phyloP scores from a whole-genome alignment of 2,329 filamentous ascomycete genomes.

The Pyricularia sp. region DNA sequence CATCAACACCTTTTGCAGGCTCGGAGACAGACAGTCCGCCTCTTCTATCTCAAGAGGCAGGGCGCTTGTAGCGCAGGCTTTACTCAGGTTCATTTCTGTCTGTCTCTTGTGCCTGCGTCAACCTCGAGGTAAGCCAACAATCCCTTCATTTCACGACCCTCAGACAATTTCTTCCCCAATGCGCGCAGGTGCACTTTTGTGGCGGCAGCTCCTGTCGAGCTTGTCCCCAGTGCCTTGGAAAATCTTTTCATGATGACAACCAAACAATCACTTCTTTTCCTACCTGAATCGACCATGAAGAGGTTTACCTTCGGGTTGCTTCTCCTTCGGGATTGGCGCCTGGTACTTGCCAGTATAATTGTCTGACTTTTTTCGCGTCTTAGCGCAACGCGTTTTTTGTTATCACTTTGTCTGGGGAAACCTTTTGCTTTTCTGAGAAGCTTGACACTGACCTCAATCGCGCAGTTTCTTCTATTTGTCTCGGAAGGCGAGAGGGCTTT shows the following conservation, averaged over 20 bases:
- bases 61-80: not conserved
- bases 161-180: not conserved
- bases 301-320: conserved; percentile 54
- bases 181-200: not conserved
- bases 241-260: conserved; percentile 60
- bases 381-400: not conserved
- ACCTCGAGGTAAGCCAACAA: not conserved
- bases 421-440: not conserved
- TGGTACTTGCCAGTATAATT: conserved; percentile 91
- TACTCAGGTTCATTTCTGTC: not conserved
- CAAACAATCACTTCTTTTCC: conserved; percentile 72
- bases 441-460: not conserved
- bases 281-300: conserved; percentile 83
- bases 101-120: not conserved
- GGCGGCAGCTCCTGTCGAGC: conserved; percentile 18
- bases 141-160: too few relatives aligned
- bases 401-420: not conserved
- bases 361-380: conserved; percentile 48
- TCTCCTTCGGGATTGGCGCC: conserved; percentile 44
- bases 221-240: not conserved
- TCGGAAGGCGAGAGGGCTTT: not conserved
- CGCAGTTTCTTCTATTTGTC: not conserved
- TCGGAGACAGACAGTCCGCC: not conserved
- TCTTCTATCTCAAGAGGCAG: not conserved
- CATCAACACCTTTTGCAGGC: not conserved